Conservation (phyloP, 306 rosid species). For the Boehmeria nivea region DNA sequence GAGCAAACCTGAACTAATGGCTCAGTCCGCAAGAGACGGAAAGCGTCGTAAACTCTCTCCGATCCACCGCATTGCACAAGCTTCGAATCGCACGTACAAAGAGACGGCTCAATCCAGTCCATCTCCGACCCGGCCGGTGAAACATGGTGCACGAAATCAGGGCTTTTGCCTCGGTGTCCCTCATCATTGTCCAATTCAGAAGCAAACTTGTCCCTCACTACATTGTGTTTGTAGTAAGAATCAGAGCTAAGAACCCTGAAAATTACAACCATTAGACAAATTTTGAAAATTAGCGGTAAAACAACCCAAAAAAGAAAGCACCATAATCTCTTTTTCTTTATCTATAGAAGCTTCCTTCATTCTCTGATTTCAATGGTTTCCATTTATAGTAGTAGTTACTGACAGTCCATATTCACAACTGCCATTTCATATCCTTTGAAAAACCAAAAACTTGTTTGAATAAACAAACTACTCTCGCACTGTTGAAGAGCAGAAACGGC, state of each 20-base stretch:
- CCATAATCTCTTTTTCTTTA: no score
- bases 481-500: slow-evolving; percentile 46
- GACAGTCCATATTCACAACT: no score
- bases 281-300: no score
- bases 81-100: slow-evolving; percentile 27
- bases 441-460: no score
- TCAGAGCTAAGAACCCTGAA: slow-evolving; percentile 47
- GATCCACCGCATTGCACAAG: slow-evolving; percentile 21
- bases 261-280: not conserved
- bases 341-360: no score
- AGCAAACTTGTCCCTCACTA: slow-evolving; percentile 34
- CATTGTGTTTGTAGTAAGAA: slow-evolving; percentile 28
- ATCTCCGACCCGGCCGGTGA: slow-evolving; percentile 36
- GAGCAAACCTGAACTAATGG: slow-evolving; percentile 57
- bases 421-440: no score
- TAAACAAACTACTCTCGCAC: slow-evolving; percentile 11
- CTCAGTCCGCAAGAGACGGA: slow-evolving; percentile 64
- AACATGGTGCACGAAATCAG: slow-evolving; percentile 20
- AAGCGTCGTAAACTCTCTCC: slow-evolving; percentile 49
- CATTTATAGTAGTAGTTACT: not conserved
- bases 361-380: no score
- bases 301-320: no score
- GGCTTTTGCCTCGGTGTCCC: slow-evolving; percentile 16
- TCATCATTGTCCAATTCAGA: slow-evolving; percentile 20
- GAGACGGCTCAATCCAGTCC: slow-evolving; percentile 66